Evolutionary conservation across 768 basidiomycete species (phyloP).

Genomic region (Porpolomopsis calyptriformis): DNA sequence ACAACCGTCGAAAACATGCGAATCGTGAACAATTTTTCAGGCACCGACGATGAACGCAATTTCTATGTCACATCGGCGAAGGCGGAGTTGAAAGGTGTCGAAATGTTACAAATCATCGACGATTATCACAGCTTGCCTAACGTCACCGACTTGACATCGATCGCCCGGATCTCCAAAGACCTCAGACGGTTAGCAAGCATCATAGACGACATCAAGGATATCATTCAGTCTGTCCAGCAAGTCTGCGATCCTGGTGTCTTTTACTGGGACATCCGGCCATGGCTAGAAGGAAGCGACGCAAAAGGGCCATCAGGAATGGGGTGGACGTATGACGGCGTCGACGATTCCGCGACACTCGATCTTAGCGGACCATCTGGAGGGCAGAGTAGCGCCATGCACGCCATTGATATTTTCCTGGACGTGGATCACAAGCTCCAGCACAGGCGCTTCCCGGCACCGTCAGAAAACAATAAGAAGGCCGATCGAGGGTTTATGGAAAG

Average conservation of each 20-base stretch:
- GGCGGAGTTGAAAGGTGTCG: constrained; percentile 78
- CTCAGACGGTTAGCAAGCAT: constrained; percentile 56
- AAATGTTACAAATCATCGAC: constrained; percentile 79
- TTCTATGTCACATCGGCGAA: constrained; percentile 82
- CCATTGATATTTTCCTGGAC: constrained; percentile 76
- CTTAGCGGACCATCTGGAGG: constrained; percentile 88
- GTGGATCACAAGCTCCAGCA: constrained; percentile 79
- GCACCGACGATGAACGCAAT: constrained; percentile 69
- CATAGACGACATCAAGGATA: constrained; percentile 63
- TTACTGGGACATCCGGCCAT: constrained; percentile 83
- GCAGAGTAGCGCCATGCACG: constrained; percentile 86
- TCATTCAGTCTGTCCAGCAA: constrained; percentile 59
- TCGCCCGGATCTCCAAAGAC: constrained; percentile 61
- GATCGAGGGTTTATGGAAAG: constrained; percentile 81
- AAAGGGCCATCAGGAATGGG: constrained; percentile 37
- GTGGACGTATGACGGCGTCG: constrained; percentile 77
- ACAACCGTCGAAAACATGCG: constrained; percentile 65
- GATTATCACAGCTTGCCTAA: constrained; percentile 74
- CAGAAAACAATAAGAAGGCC: constrained; percentile 51
- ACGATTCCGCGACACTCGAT: constrained; percentile 45
- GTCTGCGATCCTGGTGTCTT: constrained; percentile 78
- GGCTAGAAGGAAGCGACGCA: constrained; percentile 79
- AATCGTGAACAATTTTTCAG: constrained; percentile 69
- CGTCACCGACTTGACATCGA: constrained; percentile 47
- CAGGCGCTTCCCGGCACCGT: constrained; percentile 56